Percentiles rank a stretch among this genome's conserved stretches.
These are phyloP conservation scores for Cerrena zonata DNA, from an alignment of 1,284 basidiomycete species.

Conservation along the genomic window DNA sequence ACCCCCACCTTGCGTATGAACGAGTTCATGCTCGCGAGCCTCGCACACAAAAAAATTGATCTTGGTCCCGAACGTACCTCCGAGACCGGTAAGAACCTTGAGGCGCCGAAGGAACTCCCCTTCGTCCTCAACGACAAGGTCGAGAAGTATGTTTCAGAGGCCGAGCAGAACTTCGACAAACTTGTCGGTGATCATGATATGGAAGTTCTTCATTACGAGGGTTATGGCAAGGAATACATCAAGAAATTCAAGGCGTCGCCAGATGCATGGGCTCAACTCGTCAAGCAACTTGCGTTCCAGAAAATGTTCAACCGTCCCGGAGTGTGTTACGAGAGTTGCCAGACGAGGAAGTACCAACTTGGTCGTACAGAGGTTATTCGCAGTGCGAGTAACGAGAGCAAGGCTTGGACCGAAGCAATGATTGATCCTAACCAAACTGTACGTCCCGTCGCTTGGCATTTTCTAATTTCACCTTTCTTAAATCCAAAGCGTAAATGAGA, in stretches of 20 bases:
- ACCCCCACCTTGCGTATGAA: conserved; percentile 93
- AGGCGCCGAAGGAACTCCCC: conserved; percentile 59
- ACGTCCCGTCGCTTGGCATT: conserved; percentile 21
- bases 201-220: conserved; percentile 82
- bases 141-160: conserved; percentile 45
- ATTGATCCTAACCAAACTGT: conserved; percentile 53
- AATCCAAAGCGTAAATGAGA: conserved; percentile 15
- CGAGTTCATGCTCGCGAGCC: conserved; percentile 83
- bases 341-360: conserved; percentile 88
- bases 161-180: conserved; percentile 67
- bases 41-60: conserved; percentile 77
- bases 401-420: conserved; percentile 88
- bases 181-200: conserved; percentile 81
- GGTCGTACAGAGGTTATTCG: conserved; percentile 96
- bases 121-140: conserved; percentile 69
- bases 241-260: conserved; percentile 88
- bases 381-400: conserved; percentile 76
- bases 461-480: conserved; percentile 10
- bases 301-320: conserved; percentile 78
- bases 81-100: conserved; percentile 42
- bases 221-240: conserved; percentile 86
- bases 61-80: conserved; percentile 45
- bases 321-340: conserved; percentile 89
- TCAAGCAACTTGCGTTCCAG: conserved; percentile 93
- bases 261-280: conserved; percentile 91